These are phyloP conservation scores for Aquilaria malaccensis DNA, from an alignment of 345 rosid species.

Conservation along the genomic window DNA sequence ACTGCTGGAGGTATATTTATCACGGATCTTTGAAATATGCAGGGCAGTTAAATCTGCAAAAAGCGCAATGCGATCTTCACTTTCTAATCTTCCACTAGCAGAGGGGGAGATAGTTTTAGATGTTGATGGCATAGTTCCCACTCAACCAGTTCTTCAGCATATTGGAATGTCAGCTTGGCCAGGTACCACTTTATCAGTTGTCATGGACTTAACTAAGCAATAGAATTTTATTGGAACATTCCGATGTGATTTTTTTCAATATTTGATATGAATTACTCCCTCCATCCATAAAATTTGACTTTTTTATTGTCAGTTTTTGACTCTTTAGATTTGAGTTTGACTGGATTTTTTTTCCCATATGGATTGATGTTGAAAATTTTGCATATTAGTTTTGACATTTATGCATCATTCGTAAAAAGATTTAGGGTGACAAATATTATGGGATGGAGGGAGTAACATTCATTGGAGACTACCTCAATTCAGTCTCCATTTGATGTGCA, in stretches of 20 bases:
- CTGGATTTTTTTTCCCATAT: no score
- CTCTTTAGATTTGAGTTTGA: neutral
- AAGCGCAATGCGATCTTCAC: conserved; percentile 39
- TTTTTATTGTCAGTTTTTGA: neutral
- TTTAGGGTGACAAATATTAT: no score
- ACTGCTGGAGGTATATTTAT: conserved; percentile 6
- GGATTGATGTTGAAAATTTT: no score
- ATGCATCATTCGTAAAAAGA: no score
- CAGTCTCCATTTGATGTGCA: no score
- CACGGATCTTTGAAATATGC: conserved; percentile 11
- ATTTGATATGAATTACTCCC: neutral
- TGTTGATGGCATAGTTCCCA: conserved; percentile 79
- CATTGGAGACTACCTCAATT: no score
- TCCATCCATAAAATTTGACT: no score
- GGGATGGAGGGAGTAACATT: no score
- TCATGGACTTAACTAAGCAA: no score
- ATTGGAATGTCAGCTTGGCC: conserved; percentile 97
- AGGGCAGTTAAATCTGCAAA: conserved; percentile 70
- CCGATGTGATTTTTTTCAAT: conserved; percentile 9
- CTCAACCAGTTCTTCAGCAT: conserved; percentile 88
- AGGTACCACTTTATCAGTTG: conserved; percentile 33
- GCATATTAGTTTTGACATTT: no score
- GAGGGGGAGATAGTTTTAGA: conserved; percentile 86
- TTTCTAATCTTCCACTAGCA: conserved; percentile 59
- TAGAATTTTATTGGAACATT: no score